Conservation (phyloP, 306 rosid species). For the Boehmeria nivea region DNA sequence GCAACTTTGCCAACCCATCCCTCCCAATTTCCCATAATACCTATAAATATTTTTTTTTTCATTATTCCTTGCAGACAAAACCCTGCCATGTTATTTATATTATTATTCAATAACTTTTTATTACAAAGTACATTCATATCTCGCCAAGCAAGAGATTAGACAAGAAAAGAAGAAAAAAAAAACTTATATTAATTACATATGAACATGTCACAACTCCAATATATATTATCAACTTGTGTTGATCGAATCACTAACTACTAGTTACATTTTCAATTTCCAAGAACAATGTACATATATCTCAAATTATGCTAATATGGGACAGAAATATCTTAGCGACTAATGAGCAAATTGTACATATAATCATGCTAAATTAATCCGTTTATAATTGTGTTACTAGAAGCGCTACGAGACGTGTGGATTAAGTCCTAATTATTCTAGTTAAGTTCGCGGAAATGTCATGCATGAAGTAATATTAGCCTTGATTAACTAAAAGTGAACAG, state of each 20-base stretch:
- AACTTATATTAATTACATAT: too few relatives aligned
- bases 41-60: neutral
- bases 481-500: neutral
- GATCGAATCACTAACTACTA: too few relatives aligned
- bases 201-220: too few relatives aligned
- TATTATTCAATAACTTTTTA: neutral
- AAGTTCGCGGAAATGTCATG: neutral
- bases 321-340: too few relatives aligned
- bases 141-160: too few relatives aligned
- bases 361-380: too few relatives aligned
- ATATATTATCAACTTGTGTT: too few relatives aligned
- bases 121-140: neutral
- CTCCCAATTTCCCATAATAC: constrained; percentile 5
- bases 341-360: too few relatives aligned
- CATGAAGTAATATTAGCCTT: neutral
- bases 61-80: neutral
- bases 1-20: constrained; percentile 34
- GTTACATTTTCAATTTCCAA: too few relatives aligned
- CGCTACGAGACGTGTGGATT: neutral
- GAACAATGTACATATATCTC: too few relatives aligned
- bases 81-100: neutral
- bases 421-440: neutral
- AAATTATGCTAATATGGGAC: too few relatives aligned
- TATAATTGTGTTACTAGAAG: neutral
- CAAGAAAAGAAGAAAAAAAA: too few relatives aligned